A percentile compares a stretch with the other conserved stretches of the same genome.
phyloP scores from a whole-genome alignment of 805 yeast genomes.

The Wickerhamiella slavikovae region DNA sequence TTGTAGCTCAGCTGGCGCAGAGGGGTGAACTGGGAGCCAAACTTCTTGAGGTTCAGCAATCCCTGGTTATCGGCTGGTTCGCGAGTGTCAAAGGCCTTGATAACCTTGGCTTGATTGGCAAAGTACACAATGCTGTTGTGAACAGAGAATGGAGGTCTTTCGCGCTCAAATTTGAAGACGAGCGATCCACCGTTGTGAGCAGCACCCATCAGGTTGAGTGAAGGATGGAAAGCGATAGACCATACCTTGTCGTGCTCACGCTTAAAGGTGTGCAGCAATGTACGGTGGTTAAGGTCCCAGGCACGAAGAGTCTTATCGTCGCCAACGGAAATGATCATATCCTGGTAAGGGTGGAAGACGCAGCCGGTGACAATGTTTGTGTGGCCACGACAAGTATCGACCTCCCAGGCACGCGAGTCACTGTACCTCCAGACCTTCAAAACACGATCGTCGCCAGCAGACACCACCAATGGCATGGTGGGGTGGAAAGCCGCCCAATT shows the following conservation, averaged over 20 bases:
- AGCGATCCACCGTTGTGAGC: conserved; percentile 95
- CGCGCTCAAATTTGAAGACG: conserved; percentile 94
- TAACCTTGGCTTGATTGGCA: conserved; percentile 68
- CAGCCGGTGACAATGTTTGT: conserved; percentile 81
- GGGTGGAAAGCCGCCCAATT: conserved; percentile 99
- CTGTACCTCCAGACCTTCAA: conserved; percentile 96
- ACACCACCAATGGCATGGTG: conserved; percentile 77
- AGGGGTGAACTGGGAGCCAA: conserved; percentile 73
- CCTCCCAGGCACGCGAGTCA: conserved; percentile 97
- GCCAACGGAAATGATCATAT: conserved; percentile 76
- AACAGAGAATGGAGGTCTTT: conserved; percentile 70
- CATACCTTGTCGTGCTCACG: conserved; percentile 91
- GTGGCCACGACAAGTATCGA: conserved; percentile 96
- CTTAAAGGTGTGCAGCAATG: conserved; percentile 83
- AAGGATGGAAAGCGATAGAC: conserved; percentile 77
- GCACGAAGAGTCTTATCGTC: conserved; percentile 92
- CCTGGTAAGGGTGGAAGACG: conserved; percentile 83
- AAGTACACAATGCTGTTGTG: conserved; percentile 49
- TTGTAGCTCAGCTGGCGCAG: conserved; percentile 73
- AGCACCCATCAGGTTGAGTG: conserved; percentile 80
- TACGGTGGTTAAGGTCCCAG: conserved; percentile 89
- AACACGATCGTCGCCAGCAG: conserved; percentile 90
- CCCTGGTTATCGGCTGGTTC: conserved; percentile 46
- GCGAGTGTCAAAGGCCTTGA: conserved; percentile 56
- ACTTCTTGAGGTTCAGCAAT: conserved; percentile 59